Evolutionary conservation across 192 early-diverging fungal genomes (phyloP), one percentile per base, ranked within the genome.

Genomic region (Irineochytrium annulatum): DNA sequence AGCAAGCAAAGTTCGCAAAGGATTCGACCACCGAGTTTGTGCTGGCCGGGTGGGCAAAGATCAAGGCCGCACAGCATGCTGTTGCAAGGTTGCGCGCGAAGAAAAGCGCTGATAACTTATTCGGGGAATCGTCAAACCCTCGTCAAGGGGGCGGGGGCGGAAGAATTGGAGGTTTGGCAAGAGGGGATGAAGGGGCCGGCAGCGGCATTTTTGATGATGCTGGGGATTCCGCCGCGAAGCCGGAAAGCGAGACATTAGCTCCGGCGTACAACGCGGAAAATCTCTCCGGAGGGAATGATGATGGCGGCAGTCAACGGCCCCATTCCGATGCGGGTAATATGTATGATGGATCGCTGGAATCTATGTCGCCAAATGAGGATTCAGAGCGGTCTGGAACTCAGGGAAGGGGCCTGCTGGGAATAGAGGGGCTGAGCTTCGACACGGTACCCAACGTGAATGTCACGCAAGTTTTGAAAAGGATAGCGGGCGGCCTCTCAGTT

Each of bases 11-110:
- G 20, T 17, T 19, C 6, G 53, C 34, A 11, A 32, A 63, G 34
- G 68, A 70, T 41, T 43, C 33, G 34, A 78, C 76, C 14, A 78
- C 76, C 24, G 64, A 76, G 44, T 76, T 78, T 51, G 73, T 78
- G 3, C 62, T 70, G 52, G 66, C 73, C 29, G 77, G 77, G 1
- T 77, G 74, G 74, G 74, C 70, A 6, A 57, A 61, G 26, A 77
- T 78, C 28, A 72, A 73, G 34, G 77, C 72, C 3, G 72, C 71
- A n/a, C 62, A 76, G 53, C 71, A 77, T 57, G 65, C 68, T 0
- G 43, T 67, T 27, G 74, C 68, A 32, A 52, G 67, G 41, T 22
- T 49, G 22, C 11, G 46, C 6, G 46, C 46, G 46, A 14, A 24
- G 13, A 49, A 49, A 24, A 49, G 46, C 26, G 24, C 26, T 8